These are phyloP conservation scores for Picochlorum sp. DNA, from an alignment of 139 green algal genomes.

Conservation along the genomic window DNA sequence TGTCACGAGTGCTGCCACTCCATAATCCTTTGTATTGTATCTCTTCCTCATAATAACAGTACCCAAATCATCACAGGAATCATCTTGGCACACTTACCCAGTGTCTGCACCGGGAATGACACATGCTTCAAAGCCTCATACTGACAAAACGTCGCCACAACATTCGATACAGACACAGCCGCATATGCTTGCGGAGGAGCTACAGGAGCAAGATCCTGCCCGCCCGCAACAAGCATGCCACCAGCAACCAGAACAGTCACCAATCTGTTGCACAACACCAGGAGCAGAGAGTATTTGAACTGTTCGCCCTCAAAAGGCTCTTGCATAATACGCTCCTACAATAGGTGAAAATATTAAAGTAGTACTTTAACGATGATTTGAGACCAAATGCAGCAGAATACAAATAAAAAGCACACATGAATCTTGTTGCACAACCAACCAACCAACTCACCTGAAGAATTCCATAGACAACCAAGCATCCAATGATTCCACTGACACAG, in stretches of 20 bases:
- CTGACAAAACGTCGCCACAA: constrained; percentile 93
- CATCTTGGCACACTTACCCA: constrained; percentile 96
- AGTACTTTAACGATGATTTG: too few species aligned
- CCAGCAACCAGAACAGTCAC: constrained; percentile 60
- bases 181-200: constrained; percentile 64
- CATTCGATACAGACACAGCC: constrained; percentile 78
- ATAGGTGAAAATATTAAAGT: too few species aligned
- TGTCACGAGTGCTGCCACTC: constrained; percentile 65
- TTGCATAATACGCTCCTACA: constrained; percentile 93
- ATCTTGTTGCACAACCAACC: neutral
- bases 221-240: constrained; percentile 34
- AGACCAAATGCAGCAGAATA: neutral
- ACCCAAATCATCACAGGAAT: constrained; percentile 97
- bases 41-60: constrained; percentile 79
- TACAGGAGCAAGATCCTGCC: constrained; percentile 30
- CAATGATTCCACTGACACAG: constrained; percentile 44
- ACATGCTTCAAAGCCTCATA: constrained; percentile 98
- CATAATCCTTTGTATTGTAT: constrained; percentile 76
- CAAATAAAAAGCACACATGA: neutral
- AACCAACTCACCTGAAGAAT: constrained; percentile 46
- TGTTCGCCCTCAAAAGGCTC: constrained; percentile 46
- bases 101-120: constrained; percentile 88
- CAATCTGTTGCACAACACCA: constrained; percentile 92
- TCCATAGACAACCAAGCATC: constrained; percentile 54
- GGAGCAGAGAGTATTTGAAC: constrained; percentile 87